These are phyloP conservation scores for Ophiostoma ulmi DNA, from an alignment of 2,329 filamentous ascomycete genomes.

Conservation along the genomic window DNA sequence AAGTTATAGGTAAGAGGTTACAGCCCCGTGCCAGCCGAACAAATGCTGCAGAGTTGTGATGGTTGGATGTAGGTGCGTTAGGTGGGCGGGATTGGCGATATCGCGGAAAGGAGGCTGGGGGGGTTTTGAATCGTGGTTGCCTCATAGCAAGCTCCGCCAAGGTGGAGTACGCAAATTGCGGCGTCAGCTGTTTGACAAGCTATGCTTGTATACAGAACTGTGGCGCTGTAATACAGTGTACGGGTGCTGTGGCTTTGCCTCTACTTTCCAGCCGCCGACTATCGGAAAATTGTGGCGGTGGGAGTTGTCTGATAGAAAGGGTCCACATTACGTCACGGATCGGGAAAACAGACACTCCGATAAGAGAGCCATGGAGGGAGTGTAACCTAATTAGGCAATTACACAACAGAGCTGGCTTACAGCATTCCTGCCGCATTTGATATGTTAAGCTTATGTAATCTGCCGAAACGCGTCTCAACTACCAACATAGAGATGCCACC, in stretches of 20 bases:
- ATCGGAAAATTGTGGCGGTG: conserved; percentile 6
- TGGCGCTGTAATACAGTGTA: neutral
- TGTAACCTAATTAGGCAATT: conserved; percentile 7
- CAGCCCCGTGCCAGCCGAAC: conserved; percentile 12
- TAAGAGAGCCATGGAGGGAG: neutral
- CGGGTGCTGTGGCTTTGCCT: too few species aligned
- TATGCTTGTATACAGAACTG: neutral
- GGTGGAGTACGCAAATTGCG: conserved; percentile 24
- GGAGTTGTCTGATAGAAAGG: neutral
- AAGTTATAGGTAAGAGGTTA: neutral
- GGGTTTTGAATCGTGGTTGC: conserved; percentile 14
- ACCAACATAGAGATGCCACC: neutral
- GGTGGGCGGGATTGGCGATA: conserved; percentile 11
- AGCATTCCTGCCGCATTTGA: neutral
- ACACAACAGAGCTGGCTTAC: conserved; percentile 14
- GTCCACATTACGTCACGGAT: conserved; percentile 1
- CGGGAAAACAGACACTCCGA: neutral
- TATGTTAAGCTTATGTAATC: neutral
- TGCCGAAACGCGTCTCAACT: neutral
- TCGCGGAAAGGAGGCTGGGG: conserved; percentile 21
- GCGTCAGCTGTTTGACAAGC: conserved; percentile 17
- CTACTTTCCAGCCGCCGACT: neutral
- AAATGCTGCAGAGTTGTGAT: conserved; percentile 8
- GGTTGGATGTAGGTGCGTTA: neutral
- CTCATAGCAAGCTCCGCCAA: conserved; percentile 22